Base-by-base conservation (phyloP, 495 filamentous ascomycete species). In the Cercophora samala region DNA sequence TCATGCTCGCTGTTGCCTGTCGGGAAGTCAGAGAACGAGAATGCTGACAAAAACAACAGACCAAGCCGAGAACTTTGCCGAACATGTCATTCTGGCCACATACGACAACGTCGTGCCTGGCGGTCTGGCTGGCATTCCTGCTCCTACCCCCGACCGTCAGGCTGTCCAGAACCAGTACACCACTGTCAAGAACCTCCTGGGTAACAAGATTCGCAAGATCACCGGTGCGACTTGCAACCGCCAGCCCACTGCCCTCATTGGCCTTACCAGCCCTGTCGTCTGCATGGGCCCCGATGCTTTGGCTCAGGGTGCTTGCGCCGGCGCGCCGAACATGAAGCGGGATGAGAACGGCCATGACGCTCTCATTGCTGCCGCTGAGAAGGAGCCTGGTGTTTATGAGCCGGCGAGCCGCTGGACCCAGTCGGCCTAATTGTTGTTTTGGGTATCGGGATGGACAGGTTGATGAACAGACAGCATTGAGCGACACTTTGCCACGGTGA, bases 61-160 rank as follows among this genome's bases (percentile, higher is more conserved):
- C 58, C 58, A 60, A 60, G 58, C 58, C 5, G 58, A 60, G 23
- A 60, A 60, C 23, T 60, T 60, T 60, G 58, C 58, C 24, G 58
- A 60, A 60, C 23, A 60, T 21, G 23, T 60, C 5, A 60, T 60
- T 29, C 22, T 60, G n/a, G 58, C 58, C 5, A 26, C 58, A 23
- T 60, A 60, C 58, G 58, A 60, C 23, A 60, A 22, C 58, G 22
- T 60, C 17, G 58, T 60, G 6, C 58, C 58, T 5, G 58, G 58
- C 18, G 58, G 58, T 8, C 19, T 60, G 54, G 19, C n/a, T 4
- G 58, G 22, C 58, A 29, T 29, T 18, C 22, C 58, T 4, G 26
- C 23, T 0, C 58, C 58, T 4, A 18, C 17, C 5, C 58, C 58
- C 8, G 18, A 18, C 23, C 26, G 0, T 5, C 17, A n/a, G 58